Evolutionary conservation across 2,329 filamentous ascomycete species (phyloP).

Genomic region (Didymella pinodella): DNA sequence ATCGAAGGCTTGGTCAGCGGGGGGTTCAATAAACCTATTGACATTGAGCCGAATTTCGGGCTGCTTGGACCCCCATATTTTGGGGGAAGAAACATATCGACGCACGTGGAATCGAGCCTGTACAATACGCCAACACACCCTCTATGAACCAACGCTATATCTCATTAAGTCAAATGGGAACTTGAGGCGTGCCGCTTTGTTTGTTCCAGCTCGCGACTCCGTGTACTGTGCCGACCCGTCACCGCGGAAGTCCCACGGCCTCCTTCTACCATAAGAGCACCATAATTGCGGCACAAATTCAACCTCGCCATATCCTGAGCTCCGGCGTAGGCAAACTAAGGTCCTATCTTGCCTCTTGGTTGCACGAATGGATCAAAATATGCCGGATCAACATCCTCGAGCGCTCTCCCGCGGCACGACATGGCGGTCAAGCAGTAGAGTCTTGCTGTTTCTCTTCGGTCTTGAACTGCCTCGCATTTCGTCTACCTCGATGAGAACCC

Average conservation of each 20-base stretch:
- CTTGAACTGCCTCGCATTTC: conserved; percentile 46
- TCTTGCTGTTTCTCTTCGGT: conserved; percentile 62
- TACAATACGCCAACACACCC: not conserved
- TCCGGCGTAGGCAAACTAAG: conserved; percentile 45
- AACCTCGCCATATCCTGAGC: conserved; percentile 37
- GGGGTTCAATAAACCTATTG: too few relatives aligned
- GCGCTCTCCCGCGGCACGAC: conserved; percentile 53
- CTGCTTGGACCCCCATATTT: too few relatives aligned
- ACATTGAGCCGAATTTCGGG: too few relatives aligned
- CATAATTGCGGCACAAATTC: not conserved
- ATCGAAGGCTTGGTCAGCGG: too few relatives aligned
- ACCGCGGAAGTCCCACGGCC: not conserved
- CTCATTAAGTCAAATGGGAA: not conserved
- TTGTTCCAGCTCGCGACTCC: not conserved
- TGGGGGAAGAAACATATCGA: not conserved
- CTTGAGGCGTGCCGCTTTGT: conserved; percentile 2
- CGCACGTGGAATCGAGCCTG: not conserved
- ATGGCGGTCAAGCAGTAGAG: conserved; percentile 63
- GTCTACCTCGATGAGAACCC: conserved; percentile 41
- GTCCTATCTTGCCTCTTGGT: conserved; percentile 60
- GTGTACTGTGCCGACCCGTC: not conserved
- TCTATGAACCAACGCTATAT: not conserved
- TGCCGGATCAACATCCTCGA: conserved; percentile 54
- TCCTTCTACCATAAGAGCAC: not conserved
- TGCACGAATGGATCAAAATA: conserved; percentile 49